Conservation (phyloP, 345 rosid species). For the Nephelium lappaceum region DNA sequence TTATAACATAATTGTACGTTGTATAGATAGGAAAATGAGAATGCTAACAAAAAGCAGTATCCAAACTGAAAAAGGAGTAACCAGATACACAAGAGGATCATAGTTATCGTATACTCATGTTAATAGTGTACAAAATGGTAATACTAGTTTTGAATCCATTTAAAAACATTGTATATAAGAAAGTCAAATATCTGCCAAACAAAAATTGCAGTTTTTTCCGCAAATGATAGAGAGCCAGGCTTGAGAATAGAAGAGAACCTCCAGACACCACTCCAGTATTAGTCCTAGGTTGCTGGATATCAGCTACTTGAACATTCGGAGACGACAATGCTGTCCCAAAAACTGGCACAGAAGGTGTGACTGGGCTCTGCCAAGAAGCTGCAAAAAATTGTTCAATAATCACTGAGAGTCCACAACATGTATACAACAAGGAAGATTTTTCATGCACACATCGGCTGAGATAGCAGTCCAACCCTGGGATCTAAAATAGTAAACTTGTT, state of each 20-base stretch:
- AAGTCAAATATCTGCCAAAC: background rate
- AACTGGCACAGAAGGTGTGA: conserved; percentile 35
- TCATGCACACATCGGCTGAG: conserved; percentile 48
- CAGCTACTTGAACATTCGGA: conserved; percentile 46
- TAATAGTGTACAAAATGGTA: background rate
- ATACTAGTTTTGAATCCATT: background rate
- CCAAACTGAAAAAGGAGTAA: background rate
- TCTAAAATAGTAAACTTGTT: conserved; percentile 76
- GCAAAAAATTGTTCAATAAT: conserved; percentile 20
- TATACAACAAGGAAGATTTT: conserved; percentile 2
- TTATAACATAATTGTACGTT: no score
- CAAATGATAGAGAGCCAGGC: background rate
- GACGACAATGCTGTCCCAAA: conserved; percentile 50
- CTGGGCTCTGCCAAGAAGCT: conserved; percentile 56
- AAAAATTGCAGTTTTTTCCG: background rate
- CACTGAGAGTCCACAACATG: background rate
- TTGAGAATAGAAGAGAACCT: conserved; percentile 43
- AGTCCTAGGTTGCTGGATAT: conserved; percentile 47
- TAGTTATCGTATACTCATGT: background rate
- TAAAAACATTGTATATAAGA: background rate
- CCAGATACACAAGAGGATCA: background rate
- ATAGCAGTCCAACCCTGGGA: conserved; percentile 50
- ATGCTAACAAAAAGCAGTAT: background rate
- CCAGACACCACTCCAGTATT: conserved; percentile 39
- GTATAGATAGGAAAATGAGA: background rate